phyloP scores from a whole-genome alignment of 148 eudicot genomes.

The Beta vulgaris region DNA sequence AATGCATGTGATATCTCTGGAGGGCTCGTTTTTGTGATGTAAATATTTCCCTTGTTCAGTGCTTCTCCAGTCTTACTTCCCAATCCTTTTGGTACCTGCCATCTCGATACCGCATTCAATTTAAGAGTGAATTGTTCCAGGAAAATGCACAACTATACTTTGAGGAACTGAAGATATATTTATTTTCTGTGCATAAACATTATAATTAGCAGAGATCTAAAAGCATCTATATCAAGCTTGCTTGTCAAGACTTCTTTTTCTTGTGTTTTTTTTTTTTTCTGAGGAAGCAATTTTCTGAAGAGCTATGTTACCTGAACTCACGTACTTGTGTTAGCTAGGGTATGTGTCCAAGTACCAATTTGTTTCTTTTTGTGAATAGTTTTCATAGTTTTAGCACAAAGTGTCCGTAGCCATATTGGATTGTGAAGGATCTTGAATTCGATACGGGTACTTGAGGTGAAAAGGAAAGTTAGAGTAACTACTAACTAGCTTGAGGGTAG shows the following conservation, averaged over 20 bases:
- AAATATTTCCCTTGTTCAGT: conserved; percentile 38
- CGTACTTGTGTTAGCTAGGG: too few relatives aligned
- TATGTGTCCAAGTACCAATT: too few relatives aligned
- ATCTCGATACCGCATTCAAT: background rate
- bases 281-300: background rate
- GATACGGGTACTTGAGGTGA: too few relatives aligned
- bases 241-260: background rate
- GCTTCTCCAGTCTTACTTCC: conserved; percentile 22
- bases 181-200: background rate
- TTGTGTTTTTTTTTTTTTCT: background rate
- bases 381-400: too few relatives aligned
- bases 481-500: too few relatives aligned
- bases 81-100: conserved; percentile 45
- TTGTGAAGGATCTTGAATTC: too few relatives aligned
- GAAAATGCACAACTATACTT: background rate
- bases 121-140: background rate
- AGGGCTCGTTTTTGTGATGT: conserved; percentile 35
- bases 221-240: background rate
- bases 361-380: too few relatives aligned
- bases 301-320: too few relatives aligned
- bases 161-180: background rate
- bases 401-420: too few relatives aligned
- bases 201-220: background rate
- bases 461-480: too few relatives aligned
- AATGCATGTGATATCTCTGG: conserved; percentile 39